Evolutionary conservation across 2,329 filamentous ascomycete species (phyloP), one percentile per base, ranked within the genome.

Genomic region (Penicillium sp.): DNA sequence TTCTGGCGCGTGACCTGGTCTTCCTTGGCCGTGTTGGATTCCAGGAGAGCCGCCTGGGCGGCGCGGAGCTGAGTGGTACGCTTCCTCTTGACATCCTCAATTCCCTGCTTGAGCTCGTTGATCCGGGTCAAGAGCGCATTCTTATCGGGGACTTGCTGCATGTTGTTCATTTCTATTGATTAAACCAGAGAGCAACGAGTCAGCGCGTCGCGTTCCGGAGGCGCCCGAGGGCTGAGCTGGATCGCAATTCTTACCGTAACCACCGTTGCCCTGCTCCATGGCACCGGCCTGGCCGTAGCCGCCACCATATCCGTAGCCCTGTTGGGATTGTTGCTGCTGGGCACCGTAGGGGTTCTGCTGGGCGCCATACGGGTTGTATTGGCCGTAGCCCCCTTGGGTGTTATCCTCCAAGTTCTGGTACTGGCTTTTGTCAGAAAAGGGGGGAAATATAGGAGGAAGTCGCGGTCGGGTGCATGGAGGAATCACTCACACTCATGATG

Each of bases 61-160:
- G 96, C 85, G 70, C 65, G 67, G 19, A 78, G 71, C 55, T 74
- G 73, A 13, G 68, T 65, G 61, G 76, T 72, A 53, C 75, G 68
- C 68, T 90, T 90, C 64, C 80, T 79, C 71, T 93, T 87, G 71
- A 97, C 86, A 60, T 87, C 82, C 64, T 90, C 85, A 71, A 97
- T 90, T 45, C 88, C 89, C 61, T 85, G 82, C 75, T 93, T 89
- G 74, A 97, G 90, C 49, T 91, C 87, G 61, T 87, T 86, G 79
- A 92, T 95, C 76, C 95, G 89, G 79, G 96, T 92, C 62, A 97
- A 84, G 68, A 96, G 90, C 59, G 86, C 86, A 74, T 92, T 93
- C 46, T 90, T 87, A 75, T 93, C 86, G 68, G 78, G 72, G 38
- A 66, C 62, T 40, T 71, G 71, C 43, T 63, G 72, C 63, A 69